A percentile compares a stretch with the other conserved stretches of the same genome.
phyloP scores from a whole-genome alignment of 1,139 yeast species.

The Hansenula sp. region DNA sequence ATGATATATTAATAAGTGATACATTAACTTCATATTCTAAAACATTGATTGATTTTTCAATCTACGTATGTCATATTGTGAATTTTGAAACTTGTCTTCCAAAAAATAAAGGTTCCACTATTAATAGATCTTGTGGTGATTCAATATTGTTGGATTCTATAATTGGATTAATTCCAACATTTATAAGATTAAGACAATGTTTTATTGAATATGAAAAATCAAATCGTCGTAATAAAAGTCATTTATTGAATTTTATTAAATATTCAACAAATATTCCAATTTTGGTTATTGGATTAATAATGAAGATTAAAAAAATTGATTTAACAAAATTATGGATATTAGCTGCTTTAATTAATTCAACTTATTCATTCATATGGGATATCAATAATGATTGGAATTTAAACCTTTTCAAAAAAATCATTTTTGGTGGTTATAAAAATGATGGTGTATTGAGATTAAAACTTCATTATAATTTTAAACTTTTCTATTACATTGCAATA shows the following conservation, averaged over 20 bases:
- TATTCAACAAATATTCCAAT: slow-evolving; percentile 72
- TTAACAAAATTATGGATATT: slow-evolving; percentile 44
- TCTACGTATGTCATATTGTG: slow-evolving; percentile 37
- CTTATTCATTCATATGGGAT: slow-evolving; percentile 87
- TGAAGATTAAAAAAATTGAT: slow-evolving; percentile 6
- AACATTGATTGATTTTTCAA: slow-evolving; percentile 65
- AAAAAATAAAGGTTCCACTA: slow-evolving; percentile 14
- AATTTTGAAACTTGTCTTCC: slow-evolving; percentile 16
- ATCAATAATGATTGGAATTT: slow-evolving; percentile 85
- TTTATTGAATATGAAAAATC: slow-evolving; percentile 57
- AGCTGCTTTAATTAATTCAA: slow-evolving; percentile 56
- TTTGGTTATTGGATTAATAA: slow-evolving; percentile 25
- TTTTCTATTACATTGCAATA: slow-evolving; percentile 51
- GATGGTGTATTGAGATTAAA: slow-evolving; percentile 23
- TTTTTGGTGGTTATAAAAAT: slow-evolving; percentile 6
- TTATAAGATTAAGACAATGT: slow-evolving; percentile 79
- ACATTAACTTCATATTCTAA: slow-evolving; percentile 75
- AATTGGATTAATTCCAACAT: slow-evolving; percentile 54
- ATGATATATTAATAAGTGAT: slow-evolving; percentile 79
- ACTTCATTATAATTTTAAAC: slow-evolving; percentile 28
- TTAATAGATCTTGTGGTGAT: slow-evolving; percentile 30
- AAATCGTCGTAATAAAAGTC: slow-evolving; percentile 40
- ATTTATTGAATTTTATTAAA: slow-evolving; percentile 68
- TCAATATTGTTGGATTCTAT: slow-evolving; percentile 40
- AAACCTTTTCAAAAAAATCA: slow-evolving; percentile 38